Percentiles rank a stretch among this genome's conserved stretches.
phyloP scores from a whole-genome alignment of 2,329 filamentous ascomycete species.

The Podosphaera aphanis region DNA sequence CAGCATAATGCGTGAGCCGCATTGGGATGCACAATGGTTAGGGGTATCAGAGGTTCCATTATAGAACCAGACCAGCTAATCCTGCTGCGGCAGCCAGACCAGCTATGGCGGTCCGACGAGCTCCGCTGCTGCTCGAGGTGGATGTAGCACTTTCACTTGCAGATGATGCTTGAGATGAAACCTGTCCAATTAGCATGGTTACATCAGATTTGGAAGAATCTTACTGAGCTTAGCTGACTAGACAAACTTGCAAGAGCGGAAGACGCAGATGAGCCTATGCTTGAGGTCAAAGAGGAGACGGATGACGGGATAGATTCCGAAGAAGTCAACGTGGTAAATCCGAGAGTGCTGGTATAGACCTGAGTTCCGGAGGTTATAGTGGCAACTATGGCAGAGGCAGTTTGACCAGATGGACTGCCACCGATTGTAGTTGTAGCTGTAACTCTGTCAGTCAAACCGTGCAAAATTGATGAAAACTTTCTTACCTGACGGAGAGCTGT shows the following conservation, averaged over 20 bases:
- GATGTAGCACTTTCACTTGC: slow-evolving; percentile 3
- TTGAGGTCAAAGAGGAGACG: slow-evolving; percentile 2
- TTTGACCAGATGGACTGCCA: slow-evolving; percentile 2
- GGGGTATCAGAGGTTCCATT: too few relatives aligned
- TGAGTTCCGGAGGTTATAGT: slow-evolving; percentile 8
- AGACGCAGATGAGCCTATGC: slow-evolving; percentile 3
- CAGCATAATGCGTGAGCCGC: too few relatives aligned
- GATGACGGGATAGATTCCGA: slow-evolving; percentile 3
- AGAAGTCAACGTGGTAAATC: not conserved
- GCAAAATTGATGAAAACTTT: too few relatives aligned
- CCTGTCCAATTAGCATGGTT: not conserved
- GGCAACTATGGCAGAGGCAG: slow-evolving; percentile 4
- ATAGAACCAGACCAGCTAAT: slow-evolving; percentile 14
- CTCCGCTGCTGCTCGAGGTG: slow-evolving; percentile 7
- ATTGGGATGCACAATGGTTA: too few relatives aligned
- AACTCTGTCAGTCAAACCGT: too few relatives aligned
- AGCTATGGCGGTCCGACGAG: slow-evolving; percentile 11
- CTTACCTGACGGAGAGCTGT: not conserved
- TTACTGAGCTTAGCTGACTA: slow-evolving; percentile 1
- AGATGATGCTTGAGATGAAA: not conserved
- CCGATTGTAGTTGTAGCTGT: not conserved
- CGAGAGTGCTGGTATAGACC: slow-evolving; percentile 7
- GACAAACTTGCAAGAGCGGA: slow-evolving; percentile 3
- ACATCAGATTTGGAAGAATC: not conserved
- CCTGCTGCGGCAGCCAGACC: slow-evolving; percentile 13